Evolutionary conservation across 306 rosid species (phyloP).

Genomic region (Dryas octopetala): DNA sequence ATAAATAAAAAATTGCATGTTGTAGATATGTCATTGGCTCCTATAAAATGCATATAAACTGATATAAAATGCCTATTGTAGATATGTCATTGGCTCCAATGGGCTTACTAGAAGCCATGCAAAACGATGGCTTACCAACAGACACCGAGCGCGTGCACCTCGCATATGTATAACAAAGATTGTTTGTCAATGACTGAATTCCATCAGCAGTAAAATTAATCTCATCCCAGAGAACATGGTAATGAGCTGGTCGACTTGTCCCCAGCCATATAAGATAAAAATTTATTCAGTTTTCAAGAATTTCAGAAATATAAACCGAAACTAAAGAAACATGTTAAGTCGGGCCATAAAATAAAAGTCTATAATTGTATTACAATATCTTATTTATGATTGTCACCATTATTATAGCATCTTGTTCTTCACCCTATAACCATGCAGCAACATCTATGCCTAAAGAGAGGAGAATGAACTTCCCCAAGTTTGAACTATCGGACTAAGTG

Average conservation of each 20-base stretch:
- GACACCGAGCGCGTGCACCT: constrained; percentile 92
- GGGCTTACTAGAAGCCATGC: too few relatives aligned
- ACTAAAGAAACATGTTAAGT: not conserved
- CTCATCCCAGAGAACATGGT: constrained; percentile 95
- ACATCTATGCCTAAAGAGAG: too few relatives aligned
- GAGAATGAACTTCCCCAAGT: too few relatives aligned
- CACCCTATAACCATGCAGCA: not conserved
- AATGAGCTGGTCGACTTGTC: constrained; percentile 91
- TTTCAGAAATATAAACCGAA: not conserved
- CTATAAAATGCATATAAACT: too few relatives aligned
- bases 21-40: too few relatives aligned
- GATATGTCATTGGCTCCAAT: too few relatives aligned
- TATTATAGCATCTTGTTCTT: not conserved
- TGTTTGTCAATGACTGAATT: constrained; percentile 83
- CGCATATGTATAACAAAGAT: constrained; percentile 88
- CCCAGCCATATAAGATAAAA: constrained; percentile 45
- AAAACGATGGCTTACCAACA: constrained; percentile 58
- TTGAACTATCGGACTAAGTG: too few relatives aligned
- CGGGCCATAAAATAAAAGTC: too few relatives aligned
- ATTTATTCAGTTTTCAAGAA: not conserved
- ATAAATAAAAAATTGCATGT: too few relatives aligned
- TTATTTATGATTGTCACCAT: not conserved
- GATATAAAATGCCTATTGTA: too few relatives aligned
- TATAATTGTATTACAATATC: too few relatives aligned
- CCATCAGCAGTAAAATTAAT: constrained; percentile 89